Conservation (phyloP, 169 alveolate species). For the Plasmodium vivax region DNA sequence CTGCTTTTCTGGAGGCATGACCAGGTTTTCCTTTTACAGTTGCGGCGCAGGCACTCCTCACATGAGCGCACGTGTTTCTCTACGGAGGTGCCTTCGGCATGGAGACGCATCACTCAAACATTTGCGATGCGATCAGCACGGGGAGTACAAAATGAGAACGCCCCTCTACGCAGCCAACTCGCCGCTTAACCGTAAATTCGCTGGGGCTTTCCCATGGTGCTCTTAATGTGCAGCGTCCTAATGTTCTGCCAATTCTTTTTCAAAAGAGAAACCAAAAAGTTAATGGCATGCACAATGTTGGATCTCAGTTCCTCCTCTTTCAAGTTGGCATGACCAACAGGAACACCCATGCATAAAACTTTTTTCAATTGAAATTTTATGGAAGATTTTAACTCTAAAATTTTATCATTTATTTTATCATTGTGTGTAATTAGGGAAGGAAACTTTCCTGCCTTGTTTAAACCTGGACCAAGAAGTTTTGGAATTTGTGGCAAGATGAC, state of each 20-base stretch:
- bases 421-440: constrained; percentile 98
- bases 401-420: constrained; percentile 96
- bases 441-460: constrained; percentile 99
- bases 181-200: constrained; percentile 93
- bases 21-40: not conserved
- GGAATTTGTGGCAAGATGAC: constrained; percentile 98
- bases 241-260: constrained; percentile 99
- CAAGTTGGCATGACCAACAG: constrained; percentile 98
- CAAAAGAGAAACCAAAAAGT: constrained; percentile 98
- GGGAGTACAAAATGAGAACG: not conserved
- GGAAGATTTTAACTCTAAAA: constrained; percentile 95
- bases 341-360: constrained; percentile 99
- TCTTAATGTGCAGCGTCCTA: constrained; percentile 96
- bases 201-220: constrained; percentile 99
- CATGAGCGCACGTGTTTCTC: not conserved
- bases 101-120: not conserved
- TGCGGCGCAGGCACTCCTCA: not conserved
- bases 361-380: constrained; percentile 95
- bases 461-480: constrained; percentile 98
- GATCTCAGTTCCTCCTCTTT: constrained; percentile 98
- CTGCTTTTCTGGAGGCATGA: not conserved
- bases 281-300: constrained; percentile 96
- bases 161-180: not conserved
- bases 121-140: not conserved
- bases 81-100: not conserved